A percentile compares a stretch with the other conserved stretches of the same genome.
Conservation (phyloP, 352 stramenopile species). For the Peronospora farinosa region DNA sequence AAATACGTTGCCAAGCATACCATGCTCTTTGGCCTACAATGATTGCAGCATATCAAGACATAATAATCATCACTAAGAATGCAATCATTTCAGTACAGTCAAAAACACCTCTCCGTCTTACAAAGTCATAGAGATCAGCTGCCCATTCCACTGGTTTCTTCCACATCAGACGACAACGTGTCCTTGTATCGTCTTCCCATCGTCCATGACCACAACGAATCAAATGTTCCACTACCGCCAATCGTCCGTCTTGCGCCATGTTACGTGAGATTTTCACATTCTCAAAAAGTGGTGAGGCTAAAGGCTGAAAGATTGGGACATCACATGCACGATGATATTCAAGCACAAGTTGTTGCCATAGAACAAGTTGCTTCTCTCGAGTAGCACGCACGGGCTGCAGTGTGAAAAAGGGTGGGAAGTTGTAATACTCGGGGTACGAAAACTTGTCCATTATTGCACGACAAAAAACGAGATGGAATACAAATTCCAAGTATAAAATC, state of each 20-base stretch:
- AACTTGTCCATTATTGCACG: slow-evolving; percentile 55
- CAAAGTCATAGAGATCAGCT: slow-evolving; percentile 81
- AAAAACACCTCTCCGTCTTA: slow-evolving; percentile 16
- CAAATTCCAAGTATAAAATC: not conserved
- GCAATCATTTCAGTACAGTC: slow-evolving; percentile 16
- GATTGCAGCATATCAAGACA: slow-evolving; percentile 7
- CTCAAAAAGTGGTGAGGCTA: slow-evolving; percentile 64
- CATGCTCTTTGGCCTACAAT: slow-evolving; percentile 54
- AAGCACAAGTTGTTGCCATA: slow-evolving; percentile 82
- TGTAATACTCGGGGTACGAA: slow-evolving; percentile 81
- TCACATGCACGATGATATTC: slow-evolving; percentile 75
- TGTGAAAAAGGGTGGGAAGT: slow-evolving; percentile 86
- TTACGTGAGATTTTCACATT: slow-evolving; percentile 83
- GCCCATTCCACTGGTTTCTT: slow-evolving; percentile 79
- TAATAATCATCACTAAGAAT: not conserved
- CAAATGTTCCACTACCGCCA: slow-evolving; percentile 68
- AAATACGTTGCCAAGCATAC: slow-evolving; percentile 79
- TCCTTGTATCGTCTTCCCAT: slow-evolving; percentile 79
- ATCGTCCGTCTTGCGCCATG: slow-evolving; percentile 58
- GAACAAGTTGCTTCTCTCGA: slow-evolving; percentile 80
- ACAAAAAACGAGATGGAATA: not conserved
- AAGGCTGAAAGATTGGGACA: slow-evolving; percentile 66
- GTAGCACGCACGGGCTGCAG: slow-evolving; percentile 77
- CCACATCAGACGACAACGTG: slow-evolving; percentile 81
- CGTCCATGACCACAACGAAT: slow-evolving; percentile 66